Percentiles rank a stretch among this genome's conserved stretches.
Conservation (phyloP, 495 filamentous ascomycete species). For the Tuber magnatum region DNA sequence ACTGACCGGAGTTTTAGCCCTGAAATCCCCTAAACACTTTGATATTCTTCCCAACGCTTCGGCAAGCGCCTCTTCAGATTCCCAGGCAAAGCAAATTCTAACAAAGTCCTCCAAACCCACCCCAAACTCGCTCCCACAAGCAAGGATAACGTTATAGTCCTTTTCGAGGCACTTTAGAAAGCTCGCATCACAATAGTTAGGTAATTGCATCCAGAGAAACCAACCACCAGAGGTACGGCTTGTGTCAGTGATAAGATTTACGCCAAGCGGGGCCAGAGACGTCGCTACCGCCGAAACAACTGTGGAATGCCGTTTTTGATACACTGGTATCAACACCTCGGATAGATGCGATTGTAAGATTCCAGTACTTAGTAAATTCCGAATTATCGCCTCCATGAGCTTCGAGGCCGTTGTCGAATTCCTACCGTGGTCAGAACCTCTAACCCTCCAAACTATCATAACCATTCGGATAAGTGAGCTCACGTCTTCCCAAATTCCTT, state of each 20-base stretch:
- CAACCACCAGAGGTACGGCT: slow-evolving; percentile 58
- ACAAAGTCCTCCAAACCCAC: slow-evolving; percentile 50
- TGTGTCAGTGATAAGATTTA: slow-evolving; percentile 37
- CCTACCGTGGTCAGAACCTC: slow-evolving; percentile 45
- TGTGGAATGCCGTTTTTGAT: slow-evolving; percentile 51
- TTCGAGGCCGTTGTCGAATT: slow-evolving; percentile 56
- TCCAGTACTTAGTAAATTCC: slow-evolving; percentile 52
- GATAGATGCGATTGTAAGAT: slow-evolving; percentile 47
- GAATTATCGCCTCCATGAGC: slow-evolving; percentile 58
- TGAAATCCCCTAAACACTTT: not conserved
- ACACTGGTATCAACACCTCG: slow-evolving; percentile 47
- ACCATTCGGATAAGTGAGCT: slow-evolving; percentile 31
- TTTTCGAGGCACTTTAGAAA: slow-evolving; percentile 51
- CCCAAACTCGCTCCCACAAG: slow-evolving; percentile 45
- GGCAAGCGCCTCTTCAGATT: slow-evolving; percentile 56
- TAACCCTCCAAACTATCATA: slow-evolving; percentile 41
- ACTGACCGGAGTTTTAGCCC: not conserved
- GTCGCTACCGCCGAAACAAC: slow-evolving; percentile 52
- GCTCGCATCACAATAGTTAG: slow-evolving; percentile 47
- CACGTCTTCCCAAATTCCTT: slow-evolving; percentile 61
- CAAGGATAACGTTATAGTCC: slow-evolving; percentile 58
- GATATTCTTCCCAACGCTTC: slow-evolving; percentile 56
- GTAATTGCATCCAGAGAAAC: slow-evolving; percentile 71
- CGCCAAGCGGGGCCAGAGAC: slow-evolving; percentile 56
- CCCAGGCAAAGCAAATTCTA: slow-evolving; percentile 70